Conservation (phyloP, 2,329 filamentous ascomycete species). For the Ascochyta viciae-villosae region DNA sequence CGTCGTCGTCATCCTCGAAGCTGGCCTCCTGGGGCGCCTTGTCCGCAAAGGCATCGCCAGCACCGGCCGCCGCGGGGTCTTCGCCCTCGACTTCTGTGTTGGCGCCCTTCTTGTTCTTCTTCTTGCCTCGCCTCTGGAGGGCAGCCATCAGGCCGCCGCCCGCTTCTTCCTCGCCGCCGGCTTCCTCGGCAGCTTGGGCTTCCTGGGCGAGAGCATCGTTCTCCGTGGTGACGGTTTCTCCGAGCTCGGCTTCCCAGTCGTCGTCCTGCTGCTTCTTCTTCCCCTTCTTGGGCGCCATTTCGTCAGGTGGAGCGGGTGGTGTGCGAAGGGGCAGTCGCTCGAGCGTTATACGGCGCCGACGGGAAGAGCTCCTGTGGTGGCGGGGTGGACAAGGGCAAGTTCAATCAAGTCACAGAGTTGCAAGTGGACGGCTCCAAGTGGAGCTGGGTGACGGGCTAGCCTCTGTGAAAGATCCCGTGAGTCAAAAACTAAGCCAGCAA, state of each 20-base stretch:
- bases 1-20: constrained; percentile 71
- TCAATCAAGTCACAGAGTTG: constrained; percentile 12
- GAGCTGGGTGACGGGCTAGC: constrained; percentile 16
- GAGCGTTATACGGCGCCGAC: constrained; percentile 7
- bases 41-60: constrained; percentile 57
- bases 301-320: constrained; percentile 31
- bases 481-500: constrained; percentile 32
- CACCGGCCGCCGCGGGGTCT: constrained; percentile 54
- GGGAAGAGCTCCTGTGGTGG: constrained; percentile 17
- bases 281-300: constrained; percentile 93
- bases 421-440: constrained; percentile 8
- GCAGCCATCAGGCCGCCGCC: constrained; percentile 57
- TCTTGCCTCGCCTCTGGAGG: constrained; percentile 65
- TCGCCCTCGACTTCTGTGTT: constrained; percentile 76
- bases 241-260: constrained; percentile 94
- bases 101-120: constrained; percentile 82
- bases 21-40: constrained; percentile 83
- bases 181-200: constrained; percentile 35
- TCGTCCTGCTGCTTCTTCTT: constrained; percentile 87
- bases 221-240: constrained; percentile 74
- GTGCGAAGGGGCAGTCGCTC: constrained; percentile 3
- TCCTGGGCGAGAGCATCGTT: constrained; percentile 55
- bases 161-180: constrained; percentile 57
- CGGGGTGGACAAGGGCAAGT: constrained; percentile 20
- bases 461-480: constrained; percentile 25